A percentile compares a stretch with the other conserved stretches of the same genome.
phyloP scores from a whole-genome alignment of 2,329 filamentous ascomycete species.

The Phyllachora maydis region DNA sequence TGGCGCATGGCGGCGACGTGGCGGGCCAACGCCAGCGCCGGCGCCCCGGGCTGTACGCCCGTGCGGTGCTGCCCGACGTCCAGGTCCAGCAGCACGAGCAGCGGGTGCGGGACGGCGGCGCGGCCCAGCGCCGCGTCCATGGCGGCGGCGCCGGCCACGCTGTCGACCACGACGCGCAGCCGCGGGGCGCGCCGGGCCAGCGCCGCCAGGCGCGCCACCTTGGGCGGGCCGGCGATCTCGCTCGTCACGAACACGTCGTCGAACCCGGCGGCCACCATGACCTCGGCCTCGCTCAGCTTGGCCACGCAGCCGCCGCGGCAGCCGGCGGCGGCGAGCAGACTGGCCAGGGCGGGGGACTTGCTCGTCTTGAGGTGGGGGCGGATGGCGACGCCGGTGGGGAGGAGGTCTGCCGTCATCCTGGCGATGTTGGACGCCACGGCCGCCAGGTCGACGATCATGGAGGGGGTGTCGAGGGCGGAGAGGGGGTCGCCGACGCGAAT shows the following conservation, averaged over 20 bases:
- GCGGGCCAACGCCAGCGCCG: slow-evolving; percentile 16
- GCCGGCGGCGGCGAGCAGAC: slow-evolving; percentile 19
- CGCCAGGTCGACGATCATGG: slow-evolving; percentile 31
- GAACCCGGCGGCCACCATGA: slow-evolving; percentile 19
- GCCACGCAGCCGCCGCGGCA: slow-evolving; percentile 29
- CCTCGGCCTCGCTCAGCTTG: slow-evolving; percentile 25
- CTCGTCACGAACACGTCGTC: slow-evolving; percentile 28
- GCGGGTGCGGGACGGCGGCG: slow-evolving; percentile 14
- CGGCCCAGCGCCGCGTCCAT: slow-evolving; percentile 19
- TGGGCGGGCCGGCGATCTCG: slow-evolving; percentile 23
- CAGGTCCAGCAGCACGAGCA: slow-evolving; percentile 22
- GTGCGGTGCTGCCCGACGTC: slow-evolving; percentile 28
- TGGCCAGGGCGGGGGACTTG: slow-evolving; percentile 22
- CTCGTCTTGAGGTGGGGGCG: slow-evolving; percentile 32
- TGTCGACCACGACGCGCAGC: slow-evolving; percentile 26
- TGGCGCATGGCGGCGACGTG: slow-evolving; percentile 15
- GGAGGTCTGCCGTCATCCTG: slow-evolving; percentile 20
- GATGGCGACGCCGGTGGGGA: slow-evolving; percentile 21
- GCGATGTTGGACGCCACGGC: slow-evolving; percentile 28
- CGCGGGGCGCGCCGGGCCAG: slow-evolving; percentile 15
- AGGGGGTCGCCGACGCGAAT: slow-evolving; percentile 20
- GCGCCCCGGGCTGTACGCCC: slow-evolving; percentile 19
- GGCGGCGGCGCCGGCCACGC: slow-evolving; percentile 18
- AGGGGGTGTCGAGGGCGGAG: slow-evolving; percentile 27
- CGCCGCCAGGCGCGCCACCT: slow-evolving; percentile 22